Evolutionary conservation across 345 rosid species (phyloP), one percentile per base, ranked within the genome.

Genomic region (Dimocarpus longan): DNA sequence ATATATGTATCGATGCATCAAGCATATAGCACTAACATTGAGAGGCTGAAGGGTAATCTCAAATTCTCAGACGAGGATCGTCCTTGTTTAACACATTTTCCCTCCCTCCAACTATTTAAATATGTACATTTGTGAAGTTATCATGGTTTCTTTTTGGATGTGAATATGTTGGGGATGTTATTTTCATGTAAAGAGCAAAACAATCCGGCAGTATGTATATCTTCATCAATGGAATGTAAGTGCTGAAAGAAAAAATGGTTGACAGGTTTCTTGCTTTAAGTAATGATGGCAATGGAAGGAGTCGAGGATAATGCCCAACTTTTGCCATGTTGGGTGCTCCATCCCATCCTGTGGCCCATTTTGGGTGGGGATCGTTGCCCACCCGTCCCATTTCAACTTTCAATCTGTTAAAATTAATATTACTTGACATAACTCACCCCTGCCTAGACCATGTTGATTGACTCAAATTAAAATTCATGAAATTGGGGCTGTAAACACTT

Each of bases 161-260:
- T 43, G 69, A 62, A 63, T 74, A 2, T 74, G 77, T 74, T 74
- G 3, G n/a, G n/a, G 42, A 10, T 43, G 5, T 44, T 40, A 54
- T 46, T 19, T 60, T 62, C 22, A 0, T 42, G 68, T 63, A 74
- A 62, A 74, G 69, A 24, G 56, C 44, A 54, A 63, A 73, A 40
- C 22, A 22, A 43, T 43, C 8, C 26, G 62, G 24, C 12, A 16
- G 24, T 1, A 40, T 73, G 66, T 43, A 24, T 43, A 43, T 62
- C 42, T 22, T 62, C 10, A 5, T 7, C 44, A 44, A 26, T 43
- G 67, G 43, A 74, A 74, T 74, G 44, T 74, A 52, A 22, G 76
- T 6, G 2, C 5, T 48, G 75, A 40, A 50, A 21, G 46, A 39
- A 32, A 21, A 7, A 56, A 28, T 37, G 39, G 39, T 22, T 40